Conservation (phyloP, 345 rosid species). For the Erucastrum elatum region DNA sequence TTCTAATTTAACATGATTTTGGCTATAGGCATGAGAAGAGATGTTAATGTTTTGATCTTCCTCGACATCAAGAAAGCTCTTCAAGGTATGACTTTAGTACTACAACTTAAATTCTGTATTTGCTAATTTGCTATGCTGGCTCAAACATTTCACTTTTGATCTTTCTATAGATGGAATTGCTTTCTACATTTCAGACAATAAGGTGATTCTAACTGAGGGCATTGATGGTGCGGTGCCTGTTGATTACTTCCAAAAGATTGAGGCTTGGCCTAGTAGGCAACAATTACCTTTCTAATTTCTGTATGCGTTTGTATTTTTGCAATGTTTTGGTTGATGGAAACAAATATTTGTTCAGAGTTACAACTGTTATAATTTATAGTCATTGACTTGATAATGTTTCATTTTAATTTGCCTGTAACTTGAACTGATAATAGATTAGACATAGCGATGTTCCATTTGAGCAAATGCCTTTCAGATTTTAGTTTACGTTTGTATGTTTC, state of each 20-base stretch:
- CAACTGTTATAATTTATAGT: too few relatives aligned
- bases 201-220: conserved; percentile 86
- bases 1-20: conserved; percentile 6
- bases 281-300: conserved; percentile 45
- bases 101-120: not conserved
- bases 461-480: too few relatives aligned
- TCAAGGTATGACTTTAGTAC: conserved; percentile 44
- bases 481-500: too few relatives aligned
- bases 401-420: not conserved
- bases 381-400: too few relatives aligned
- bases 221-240: conserved; percentile 74
- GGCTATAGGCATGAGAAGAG: conserved; percentile 70
- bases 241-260: conserved; percentile 67
- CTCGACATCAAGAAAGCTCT: conserved; percentile 76
- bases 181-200: conserved; percentile 68
- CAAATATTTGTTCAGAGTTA: not conserved
- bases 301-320: not conserved
- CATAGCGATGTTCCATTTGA: too few relatives aligned
- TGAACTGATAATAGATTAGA: too few relatives aligned
- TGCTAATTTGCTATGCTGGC: not conserved
- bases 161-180: conserved; percentile 53
- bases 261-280: conserved; percentile 70
- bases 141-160: conserved; percentile 1
- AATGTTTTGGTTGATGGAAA: not conserved
- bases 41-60: conserved; percentile 68